These are phyloP conservation scores for Sclerotinia glacialis DNA, from an alignment of 2,329 filamentous ascomycete genomes.

Conservation along the genomic window DNA sequence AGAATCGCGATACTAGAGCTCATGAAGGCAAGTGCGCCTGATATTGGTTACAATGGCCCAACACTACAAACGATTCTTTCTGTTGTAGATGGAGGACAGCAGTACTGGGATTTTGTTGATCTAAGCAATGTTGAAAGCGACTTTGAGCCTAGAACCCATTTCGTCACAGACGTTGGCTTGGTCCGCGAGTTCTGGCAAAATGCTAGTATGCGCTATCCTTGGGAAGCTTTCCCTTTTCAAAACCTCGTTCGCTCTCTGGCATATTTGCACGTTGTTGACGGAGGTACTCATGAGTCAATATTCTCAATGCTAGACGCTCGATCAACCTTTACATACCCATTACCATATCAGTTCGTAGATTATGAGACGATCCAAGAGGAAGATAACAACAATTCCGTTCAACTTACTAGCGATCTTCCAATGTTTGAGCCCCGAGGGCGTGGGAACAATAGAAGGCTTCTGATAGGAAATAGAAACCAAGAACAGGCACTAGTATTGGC, in stretches of 20 bases:
- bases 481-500: constrained; percentile 27
- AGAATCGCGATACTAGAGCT: constrained; percentile 40
- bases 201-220: constrained; percentile 76
- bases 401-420: constrained; percentile 60
- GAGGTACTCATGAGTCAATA: constrained; percentile 40
- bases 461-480: constrained; percentile 16
- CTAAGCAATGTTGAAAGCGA: constrained; percentile 43
- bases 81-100: constrained; percentile 34
- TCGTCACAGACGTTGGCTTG: constrained; percentile 46
- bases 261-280: constrained; percentile 44
- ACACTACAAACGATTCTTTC: constrained; percentile 39
- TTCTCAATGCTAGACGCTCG: constrained; percentile 61
- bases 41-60: constrained; percentile 40
- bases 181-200: constrained; percentile 54
- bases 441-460: constrained; percentile 7
- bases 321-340: constrained; percentile 70
- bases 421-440: constrained; percentile 53
- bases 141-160: constrained; percentile 47
- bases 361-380: constrained; percentile 82
- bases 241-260: constrained; percentile 66
- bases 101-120: constrained; percentile 38
- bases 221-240: constrained; percentile 77
- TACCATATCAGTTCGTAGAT: constrained; percentile 68
- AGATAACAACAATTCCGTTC: constrained; percentile 77
- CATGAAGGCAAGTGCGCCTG: constrained; percentile 35